Conservation (phyloP, 2,329 filamentous ascomycete genomes). For the Tolypocladium paradoxum region DNA sequence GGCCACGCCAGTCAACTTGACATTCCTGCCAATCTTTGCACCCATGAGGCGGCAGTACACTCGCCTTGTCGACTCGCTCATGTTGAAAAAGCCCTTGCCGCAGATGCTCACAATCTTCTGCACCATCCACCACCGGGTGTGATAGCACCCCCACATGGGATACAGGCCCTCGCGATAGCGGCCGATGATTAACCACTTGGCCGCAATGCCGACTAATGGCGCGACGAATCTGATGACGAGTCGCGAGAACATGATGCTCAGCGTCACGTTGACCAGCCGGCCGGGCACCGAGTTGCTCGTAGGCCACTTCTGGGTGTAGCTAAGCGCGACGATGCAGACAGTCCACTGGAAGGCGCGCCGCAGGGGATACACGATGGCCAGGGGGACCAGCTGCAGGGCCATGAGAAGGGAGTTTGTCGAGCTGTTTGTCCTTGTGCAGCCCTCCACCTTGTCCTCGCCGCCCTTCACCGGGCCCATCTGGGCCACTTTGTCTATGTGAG, state of each 20-base stretch:
- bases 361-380: conserved; percentile 38
- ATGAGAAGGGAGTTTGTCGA: conserved; percentile 39
- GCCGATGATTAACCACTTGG: conserved; percentile 46
- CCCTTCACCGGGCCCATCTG: conserved; percentile 1
- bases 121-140: conserved; percentile 48
- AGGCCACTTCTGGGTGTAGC: conserved; percentile 26
- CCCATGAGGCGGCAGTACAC: conserved; percentile 42
- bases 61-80: conserved; percentile 25
- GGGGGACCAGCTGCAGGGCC: conserved; percentile 37
- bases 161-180: conserved; percentile 40
- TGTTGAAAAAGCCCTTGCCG: conserved; percentile 34
- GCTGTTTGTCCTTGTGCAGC: conserved; percentile 30
- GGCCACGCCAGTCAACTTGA: conserved; percentile 31
- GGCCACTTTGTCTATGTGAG: conserved; percentile 23
- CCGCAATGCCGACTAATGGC: conserved; percentile 35
- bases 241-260: conserved; percentile 32
- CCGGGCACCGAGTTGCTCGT: conserved; percentile 29
- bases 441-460: conserved; percentile 12
- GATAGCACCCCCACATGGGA: conserved; percentile 49
- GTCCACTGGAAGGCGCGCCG: conserved; percentile 42
- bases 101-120: conserved; percentile 40
- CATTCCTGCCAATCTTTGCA: conserved; percentile 39
- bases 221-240: conserved; percentile 25
- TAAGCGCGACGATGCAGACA: conserved; percentile 36
- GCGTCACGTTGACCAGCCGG: conserved; percentile 35